Base-by-base conservation (phyloP, 768 basidiomycete species). In the Lactarius quietus region DNA sequence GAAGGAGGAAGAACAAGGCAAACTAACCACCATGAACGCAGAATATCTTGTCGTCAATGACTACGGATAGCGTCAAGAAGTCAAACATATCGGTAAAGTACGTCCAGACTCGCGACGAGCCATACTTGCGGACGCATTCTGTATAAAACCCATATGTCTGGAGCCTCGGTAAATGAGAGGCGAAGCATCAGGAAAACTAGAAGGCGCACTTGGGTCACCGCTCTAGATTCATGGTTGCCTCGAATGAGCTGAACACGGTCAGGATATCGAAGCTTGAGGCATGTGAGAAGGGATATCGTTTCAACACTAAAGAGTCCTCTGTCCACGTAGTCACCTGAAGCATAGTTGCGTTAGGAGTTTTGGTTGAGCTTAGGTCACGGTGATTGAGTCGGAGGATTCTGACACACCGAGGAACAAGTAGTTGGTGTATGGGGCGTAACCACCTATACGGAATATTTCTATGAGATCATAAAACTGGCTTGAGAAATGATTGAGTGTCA, bases 21-120 rank as follows among this genome's bases (percentile, higher is more conserved):
- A 54, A 76, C 81, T 62, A 70, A 93, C 96, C 96, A 71, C 97
- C 97, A 71, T 99, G 97, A 12, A 99, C 96, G 72, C 97, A 99
- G 76, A 99, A 98, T 83, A 99, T 98, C 73, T 88, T 89, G 80
- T 99, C 95, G 78, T 99, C 97, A 71, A 99, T 98, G 67, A 99
- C 97, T 63, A 96, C 95, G 38, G 93, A 95, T 63, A 99, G 81
- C 14, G 97, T 98, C 70, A 99, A 78, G 80, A 95, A 99, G 80
- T 99, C 97, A 77, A 99, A 99, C 96, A 99, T 97, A 78, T 99
- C 97, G 65, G 97, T 99, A 73, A 99, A 98, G 77, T 98, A 98
- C 31, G 93, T 95, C 97, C 97, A 99, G 38, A 98, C 96, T 71
- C 91, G 89, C 36, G 95, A 88, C 2, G 92, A 89, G 61, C 95